Conservation (phyloP, 805 yeast species). For the Cyberlindnera maritima region DNA sequence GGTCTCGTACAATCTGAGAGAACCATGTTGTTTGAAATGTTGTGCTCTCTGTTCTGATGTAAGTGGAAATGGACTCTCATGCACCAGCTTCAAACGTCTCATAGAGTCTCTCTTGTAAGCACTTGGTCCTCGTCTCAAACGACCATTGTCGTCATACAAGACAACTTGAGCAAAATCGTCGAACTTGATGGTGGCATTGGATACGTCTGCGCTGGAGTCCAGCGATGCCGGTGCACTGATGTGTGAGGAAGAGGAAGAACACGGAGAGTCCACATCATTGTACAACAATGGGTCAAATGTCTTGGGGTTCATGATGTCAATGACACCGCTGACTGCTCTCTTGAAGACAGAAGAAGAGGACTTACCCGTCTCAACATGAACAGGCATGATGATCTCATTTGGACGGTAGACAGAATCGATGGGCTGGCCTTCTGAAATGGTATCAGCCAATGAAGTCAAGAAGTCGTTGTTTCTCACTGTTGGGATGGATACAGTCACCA, state of each 20-base stretch:
- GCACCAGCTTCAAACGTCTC: not conserved
- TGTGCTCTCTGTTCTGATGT: not conserved
- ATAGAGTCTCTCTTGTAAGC: not conserved
- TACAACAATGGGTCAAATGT: not conserved
- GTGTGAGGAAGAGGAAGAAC: no score
- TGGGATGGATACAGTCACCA: conserved; percentile 4
- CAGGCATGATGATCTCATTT: no score
- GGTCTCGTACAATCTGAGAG: not conserved
- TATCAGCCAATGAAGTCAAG: conserved; percentile 5
- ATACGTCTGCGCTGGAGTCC: no score
- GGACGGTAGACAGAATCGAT: conserved; percentile 2
- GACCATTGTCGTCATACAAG: conserved; percentile 2
- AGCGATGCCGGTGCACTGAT: no score
- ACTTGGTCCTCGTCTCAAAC: not conserved
- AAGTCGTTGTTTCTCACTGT: conserved; percentile 4
- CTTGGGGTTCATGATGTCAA: not conserved
- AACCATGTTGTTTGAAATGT: conserved; percentile 6
- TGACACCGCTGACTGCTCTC: not conserved
- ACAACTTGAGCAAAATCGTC: conserved; percentile 4
- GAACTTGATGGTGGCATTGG: conserved; percentile 4
- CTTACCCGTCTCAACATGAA: no score
- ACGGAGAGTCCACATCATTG: no score
- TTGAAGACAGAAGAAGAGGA: no score
- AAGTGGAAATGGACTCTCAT: not conserved
- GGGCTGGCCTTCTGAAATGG: conserved; percentile 1